Evolutionary conservation across 2,329 filamentous ascomycete genomes (phyloP).

Genomic region (Talaromyces funiculosus): DNA sequence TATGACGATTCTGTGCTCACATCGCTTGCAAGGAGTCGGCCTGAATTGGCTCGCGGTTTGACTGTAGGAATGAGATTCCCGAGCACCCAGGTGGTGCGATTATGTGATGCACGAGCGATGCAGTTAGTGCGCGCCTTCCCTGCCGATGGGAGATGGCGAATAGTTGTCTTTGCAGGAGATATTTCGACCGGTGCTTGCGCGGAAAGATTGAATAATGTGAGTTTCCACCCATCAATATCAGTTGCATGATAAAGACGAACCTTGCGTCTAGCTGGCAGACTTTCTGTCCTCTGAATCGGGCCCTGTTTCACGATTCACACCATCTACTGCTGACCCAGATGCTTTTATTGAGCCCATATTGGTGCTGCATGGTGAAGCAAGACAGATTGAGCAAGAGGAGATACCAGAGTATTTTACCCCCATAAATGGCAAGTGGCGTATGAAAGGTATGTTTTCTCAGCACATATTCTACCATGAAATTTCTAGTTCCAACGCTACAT

Average conservation of each 20-base stretch:
- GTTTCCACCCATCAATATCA: background rate
- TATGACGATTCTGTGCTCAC: slow-evolving; percentile 34
- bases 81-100: slow-evolving; percentile 49
- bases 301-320: slow-evolving; percentile 42
- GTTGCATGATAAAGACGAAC: background rate
- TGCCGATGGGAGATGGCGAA: slow-evolving; percentile 31
- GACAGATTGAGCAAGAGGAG: slow-evolving; percentile 45
- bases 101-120: slow-evolving; percentile 29
- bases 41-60: slow-evolving; percentile 18
- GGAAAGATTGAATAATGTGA: background rate
- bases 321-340: slow-evolving; percentile 42
- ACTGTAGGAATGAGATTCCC: slow-evolving; percentile 37
- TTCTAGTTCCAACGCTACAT: background rate
- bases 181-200: background rate
- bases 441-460: slow-evolving; percentile 42
- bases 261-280: slow-evolving; percentile 29
- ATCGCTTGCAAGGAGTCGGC: background rate
- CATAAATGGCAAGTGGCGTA: slow-evolving; percentile 49
- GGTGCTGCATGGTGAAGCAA: slow-evolving; percentile 47
- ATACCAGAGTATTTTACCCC: slow-evolving; percentile 56
- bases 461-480: too few species aligned
- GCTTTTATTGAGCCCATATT: slow-evolving; percentile 54
- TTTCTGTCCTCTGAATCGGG: slow-evolving; percentile 39
- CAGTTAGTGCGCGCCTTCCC: slow-evolving; percentile 33
- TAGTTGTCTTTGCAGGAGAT: slow-evolving; percentile 10